A percentile compares a stretch with the other conserved stretches of the same genome.
Conservation (phyloP, 2,329 filamentous ascomycete species). For the Keithomyces neogunnii region DNA sequence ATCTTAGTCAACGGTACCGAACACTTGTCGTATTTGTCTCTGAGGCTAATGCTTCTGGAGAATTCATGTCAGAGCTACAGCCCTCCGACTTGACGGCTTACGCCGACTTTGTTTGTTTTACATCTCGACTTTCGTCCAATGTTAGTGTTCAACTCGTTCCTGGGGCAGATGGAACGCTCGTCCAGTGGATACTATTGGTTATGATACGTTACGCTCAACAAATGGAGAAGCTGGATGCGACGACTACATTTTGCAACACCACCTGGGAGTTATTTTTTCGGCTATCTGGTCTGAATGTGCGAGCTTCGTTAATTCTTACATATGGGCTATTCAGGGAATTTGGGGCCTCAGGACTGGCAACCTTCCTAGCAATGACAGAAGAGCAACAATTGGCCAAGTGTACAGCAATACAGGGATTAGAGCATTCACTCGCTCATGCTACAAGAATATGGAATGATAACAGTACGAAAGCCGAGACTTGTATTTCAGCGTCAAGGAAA, state of each 20-base stretch:
- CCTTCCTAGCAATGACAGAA: slow-evolving; percentile 21
- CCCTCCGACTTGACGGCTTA: slow-evolving; percentile 36
- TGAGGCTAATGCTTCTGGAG: slow-evolving; percentile 35
- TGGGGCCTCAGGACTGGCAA: slow-evolving; percentile 18
- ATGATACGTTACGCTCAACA: slow-evolving; percentile 36
- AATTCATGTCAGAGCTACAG: slow-evolving; percentile 29
- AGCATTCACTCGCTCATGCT: slow-evolving; percentile 11
- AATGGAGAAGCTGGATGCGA: slow-evolving; percentile 19
- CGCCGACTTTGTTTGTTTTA: slow-evolving; percentile 42
- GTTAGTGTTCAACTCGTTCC: slow-evolving; percentile 38
- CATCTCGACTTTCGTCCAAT: slow-evolving; percentile 27
- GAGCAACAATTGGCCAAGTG: slow-evolving; percentile 17
- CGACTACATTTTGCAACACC: slow-evolving; percentile 31
- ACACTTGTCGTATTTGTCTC: slow-evolving; percentile 59
- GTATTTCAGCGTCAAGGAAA: not conserved
- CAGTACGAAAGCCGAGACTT: slow-evolving; percentile 2
- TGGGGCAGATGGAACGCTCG: slow-evolving; percentile 40
- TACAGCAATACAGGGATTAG: slow-evolving; percentile 17
- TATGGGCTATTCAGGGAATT: slow-evolving; percentile 16
- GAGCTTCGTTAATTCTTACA: slow-evolving; percentile 26
- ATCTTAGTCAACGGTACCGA: slow-evolving; percentile 54
- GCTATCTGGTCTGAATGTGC: slow-evolving; percentile 26
- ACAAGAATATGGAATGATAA: slow-evolving; percentile 5
- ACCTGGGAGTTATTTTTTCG: slow-evolving; percentile 30
- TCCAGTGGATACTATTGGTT: slow-evolving; percentile 44